phyloP scores from a whole-genome alignment of 2,329 filamentous ascomycete species.

The Colletotrichum limetticola region DNA sequence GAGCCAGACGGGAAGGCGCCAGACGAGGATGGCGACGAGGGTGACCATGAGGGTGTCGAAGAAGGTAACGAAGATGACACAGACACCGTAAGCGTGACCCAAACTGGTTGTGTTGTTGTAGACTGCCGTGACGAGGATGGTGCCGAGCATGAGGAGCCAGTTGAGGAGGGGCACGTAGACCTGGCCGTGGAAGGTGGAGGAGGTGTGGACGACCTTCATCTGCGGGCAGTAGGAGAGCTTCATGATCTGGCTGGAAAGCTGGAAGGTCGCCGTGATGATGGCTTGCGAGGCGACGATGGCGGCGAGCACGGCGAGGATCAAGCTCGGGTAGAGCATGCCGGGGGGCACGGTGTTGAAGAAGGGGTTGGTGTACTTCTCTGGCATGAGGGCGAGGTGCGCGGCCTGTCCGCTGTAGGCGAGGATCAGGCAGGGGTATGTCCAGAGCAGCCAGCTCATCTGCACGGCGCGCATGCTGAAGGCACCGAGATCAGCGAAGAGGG shows the following conservation, averaged over 20 bases:
- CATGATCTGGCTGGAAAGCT: conserved; percentile 77
- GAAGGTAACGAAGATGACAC: conserved; percentile 83
- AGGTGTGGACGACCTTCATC: conserved; percentile 78
- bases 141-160: conserved; percentile 81
- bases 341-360: conserved; percentile 78
- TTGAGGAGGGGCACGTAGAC: conserved; percentile 81
- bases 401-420: conserved; percentile 79
- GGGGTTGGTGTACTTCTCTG: conserved; percentile 73
- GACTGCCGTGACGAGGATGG: conserved; percentile 77
- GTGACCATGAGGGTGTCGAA: conserved; percentile 81
- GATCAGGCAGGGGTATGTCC: conserved; percentile 74
- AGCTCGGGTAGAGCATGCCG: conserved; percentile 73
- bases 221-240: conserved; percentile 78
- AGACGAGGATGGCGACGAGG: conserved; percentile 77
- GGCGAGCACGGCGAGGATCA: conserved; percentile 76
- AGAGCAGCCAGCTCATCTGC: conserved; percentile 77
- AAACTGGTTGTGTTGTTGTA: conserved; percentile 80
- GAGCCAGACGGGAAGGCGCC: conserved; percentile 70
- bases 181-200: conserved; percentile 76
- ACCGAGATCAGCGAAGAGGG: conserved; percentile 81
- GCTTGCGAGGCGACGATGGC: conserved; percentile 83
- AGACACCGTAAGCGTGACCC: conserved; percentile 81
- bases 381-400: conserved; percentile 70
- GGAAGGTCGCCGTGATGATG: conserved; percentile 81
- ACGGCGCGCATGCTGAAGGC: conserved; percentile 78